These are phyloP conservation scores for Ceratobasidium sp. DNA, from an alignment of 1,284 basidiomycete species.

Conservation along the genomic window DNA sequence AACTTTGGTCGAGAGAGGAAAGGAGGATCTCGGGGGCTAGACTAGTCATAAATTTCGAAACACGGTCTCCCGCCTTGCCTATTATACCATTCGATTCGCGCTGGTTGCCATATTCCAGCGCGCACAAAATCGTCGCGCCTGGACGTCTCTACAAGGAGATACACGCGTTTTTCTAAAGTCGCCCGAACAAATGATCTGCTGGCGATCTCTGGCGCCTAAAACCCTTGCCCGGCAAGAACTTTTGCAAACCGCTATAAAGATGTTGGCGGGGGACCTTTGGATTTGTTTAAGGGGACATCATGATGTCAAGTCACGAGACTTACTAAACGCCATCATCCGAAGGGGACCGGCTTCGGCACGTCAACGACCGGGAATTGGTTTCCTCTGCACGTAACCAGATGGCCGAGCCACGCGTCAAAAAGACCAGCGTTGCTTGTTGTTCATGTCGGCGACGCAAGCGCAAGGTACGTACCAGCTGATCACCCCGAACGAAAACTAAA, in stretches of 20 bases:
- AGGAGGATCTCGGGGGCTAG: not conserved
- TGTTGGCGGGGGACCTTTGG: too few species aligned
- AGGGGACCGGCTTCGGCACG: too few species aligned
- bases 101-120: not conserved
- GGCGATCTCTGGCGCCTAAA: not conserved
- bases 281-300: too few species aligned
- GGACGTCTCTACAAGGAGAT: not conserved
- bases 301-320: too few species aligned
- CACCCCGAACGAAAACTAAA: not conserved
- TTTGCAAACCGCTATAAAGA: too few species aligned
- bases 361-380: not conserved
- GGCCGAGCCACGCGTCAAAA: slow-evolving; percentile 22
- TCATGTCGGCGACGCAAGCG: slow-evolving; percentile 32
- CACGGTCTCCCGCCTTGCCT: not conserved
- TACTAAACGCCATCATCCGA: too few species aligned
- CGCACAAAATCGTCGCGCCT: not conserved
- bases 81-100: not conserved
- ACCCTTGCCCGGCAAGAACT: not conserved
- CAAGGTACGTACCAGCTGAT: slow-evolving; percentile 1
- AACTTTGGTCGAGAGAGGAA: too few species aligned
- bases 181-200: not conserved
- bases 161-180: not conserved
- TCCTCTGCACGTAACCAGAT: slow-evolving; percentile 5
- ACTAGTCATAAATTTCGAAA: not conserved
- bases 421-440: slow-evolving; percentile 26